Percentiles rank a stretch among this genome's conserved stretches.
Evolutionary conservation across 2,329 filamentous ascomycete genomes (phyloP).

Genomic region (Allantophomopsis cytisporea): DNA sequence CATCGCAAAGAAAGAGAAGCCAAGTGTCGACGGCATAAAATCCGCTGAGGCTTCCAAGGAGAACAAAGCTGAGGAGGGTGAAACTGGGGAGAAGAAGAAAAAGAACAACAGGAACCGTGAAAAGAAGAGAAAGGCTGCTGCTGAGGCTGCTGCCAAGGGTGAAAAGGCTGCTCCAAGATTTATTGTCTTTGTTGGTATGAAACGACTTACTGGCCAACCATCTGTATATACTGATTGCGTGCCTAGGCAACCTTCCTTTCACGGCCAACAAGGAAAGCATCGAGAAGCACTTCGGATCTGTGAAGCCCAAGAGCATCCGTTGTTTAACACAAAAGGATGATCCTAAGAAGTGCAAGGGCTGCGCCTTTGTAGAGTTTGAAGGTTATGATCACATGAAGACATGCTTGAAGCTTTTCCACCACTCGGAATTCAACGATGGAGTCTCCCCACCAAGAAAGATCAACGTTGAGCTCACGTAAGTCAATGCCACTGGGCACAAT

Average conservation of each 20-base stretch:
- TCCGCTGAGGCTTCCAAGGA: constrained; percentile 5
- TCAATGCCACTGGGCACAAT: constrained; percentile 9
- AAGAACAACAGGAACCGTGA: constrained; percentile 22
- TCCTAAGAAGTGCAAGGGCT: constrained; percentile 54
- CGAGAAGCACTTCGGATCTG: constrained; percentile 61
- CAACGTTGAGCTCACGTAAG: constrained; percentile 82
- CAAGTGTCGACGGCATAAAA: not conserved
- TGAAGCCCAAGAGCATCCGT: constrained; percentile 58
- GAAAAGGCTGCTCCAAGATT: constrained; percentile 34
- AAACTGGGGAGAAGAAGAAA: constrained; percentile 17
- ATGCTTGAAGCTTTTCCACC: constrained; percentile 81
- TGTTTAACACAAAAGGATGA: constrained; percentile 55
- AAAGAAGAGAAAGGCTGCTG: constrained; percentile 14
- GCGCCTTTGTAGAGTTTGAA: constrained; percentile 82
- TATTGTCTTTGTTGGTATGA: constrained; percentile 61
- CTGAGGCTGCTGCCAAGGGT: constrained; percentile 4
- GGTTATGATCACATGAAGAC: constrained; percentile 84
- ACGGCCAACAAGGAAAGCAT: constrained; percentile 60
- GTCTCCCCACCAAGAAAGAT: constrained; percentile 53
- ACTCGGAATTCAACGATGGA: constrained; percentile 57
- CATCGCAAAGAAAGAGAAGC: not conserved
- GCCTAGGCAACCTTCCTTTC: constrained; percentile 73
- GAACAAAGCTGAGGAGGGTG: no score
- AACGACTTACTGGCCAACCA: no score
- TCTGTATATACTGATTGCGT: no score